A percentile compares a stretch with the other conserved stretches of the same genome.
These are phyloP conservation scores for Vigna unguiculata DNA, from an alignment of 306 rosid genomes.

Conservation along the genomic window DNA sequence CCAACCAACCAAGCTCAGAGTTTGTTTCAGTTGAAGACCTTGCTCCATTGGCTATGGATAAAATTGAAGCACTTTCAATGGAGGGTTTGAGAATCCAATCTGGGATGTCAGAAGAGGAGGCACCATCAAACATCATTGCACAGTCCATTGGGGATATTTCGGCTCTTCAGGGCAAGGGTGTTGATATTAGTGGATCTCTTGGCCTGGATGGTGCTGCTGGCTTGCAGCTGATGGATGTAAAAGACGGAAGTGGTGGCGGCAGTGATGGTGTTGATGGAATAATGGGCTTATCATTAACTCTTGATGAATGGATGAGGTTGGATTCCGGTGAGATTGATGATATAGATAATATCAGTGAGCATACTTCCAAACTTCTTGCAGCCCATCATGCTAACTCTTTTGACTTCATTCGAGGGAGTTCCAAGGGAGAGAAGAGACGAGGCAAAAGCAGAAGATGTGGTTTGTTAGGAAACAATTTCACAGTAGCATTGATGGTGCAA, in stretches of 20 bases:
- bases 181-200: slow-evolving; percentile 61
- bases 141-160: slow-evolving; percentile 71
- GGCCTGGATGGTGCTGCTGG: slow-evolving; percentile 93
- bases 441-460: slow-evolving; percentile 81
- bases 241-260: slow-evolving; percentile 54
- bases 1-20: slow-evolving; percentile 64
- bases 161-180: slow-evolving; percentile 71
- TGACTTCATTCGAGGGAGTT: slow-evolving; percentile 69
- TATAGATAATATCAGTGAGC: slow-evolving; percentile 77
- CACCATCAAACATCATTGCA: slow-evolving; percentile 77
- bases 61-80: slow-evolving; percentile 96
- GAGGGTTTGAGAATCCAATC: slow-evolving; percentile 99
- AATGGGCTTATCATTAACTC: slow-evolving; percentile 86
- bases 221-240: slow-evolving; percentile 79
- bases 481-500: slow-evolving; percentile 92
- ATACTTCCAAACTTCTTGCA: slow-evolving; percentile 80
- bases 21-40: slow-evolving; percentile 93
- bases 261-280: slow-evolving; percentile 71
- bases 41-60: slow-evolving; percentile 96
- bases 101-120: slow-evolving; percentile 84
- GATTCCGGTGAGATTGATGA: slow-evolving; percentile 92
- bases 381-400: slow-evolving; percentile 94
- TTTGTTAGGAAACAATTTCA: slow-evolving; percentile 86
- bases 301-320: slow-evolving; percentile 88
- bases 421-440: slow-evolving; percentile 74